Evolutionary conservation across 192 early-diverging fungal species (phyloP), one percentile per base, ranked within the genome.

Genomic region (Backusella australiensis): DNA sequence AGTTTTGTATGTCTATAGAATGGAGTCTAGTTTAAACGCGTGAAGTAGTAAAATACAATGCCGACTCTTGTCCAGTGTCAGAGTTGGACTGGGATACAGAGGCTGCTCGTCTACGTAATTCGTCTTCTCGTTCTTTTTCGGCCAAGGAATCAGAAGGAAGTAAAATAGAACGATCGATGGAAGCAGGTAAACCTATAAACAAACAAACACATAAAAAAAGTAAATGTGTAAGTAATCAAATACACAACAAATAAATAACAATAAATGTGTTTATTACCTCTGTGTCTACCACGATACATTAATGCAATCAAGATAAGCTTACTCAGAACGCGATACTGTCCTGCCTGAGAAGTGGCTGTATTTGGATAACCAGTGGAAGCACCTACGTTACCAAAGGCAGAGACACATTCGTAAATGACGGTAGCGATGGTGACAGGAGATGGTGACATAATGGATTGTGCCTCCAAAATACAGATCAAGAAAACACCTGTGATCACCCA

Each of bases 311-410:
- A 12, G 23, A 82, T 70, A 38, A 82, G 42, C 69, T 82, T 82
- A 41, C 81, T 78, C 11, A 76, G 36, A 9, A 63, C 59, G 29
- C 71, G 36, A 38, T 76, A 82, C 29, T 78, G 65, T 19, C 65
- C 81, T 21, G 72, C 26, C 23, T 78, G 81, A 9, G 81, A 82
- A 12, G 71, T 69, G 34, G 76, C 35, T 3, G 74, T 78, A 19
- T 68, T 41, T 34, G 80, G 77, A 49, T 68, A 82, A 21, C 81
- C 81, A 15, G 78, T 34, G 46, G 74, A 76, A 11, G 71, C 77
- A 34, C 81, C 81, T 8, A 82, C 81, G 44, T 78, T 78, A 26
- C 76, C 81, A 76, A 78, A 82, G 9, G 81, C 81, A 59, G 74
- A 75, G 38, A 78, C 77, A 59, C 77, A 78, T 52, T 82, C 81